Percentiles rank a stretch among this genome's conserved stretches.
Evolutionary conservation across 2,329 filamentous ascomycete genomes (phyloP).

Genomic region (Penicillium palitans): DNA sequence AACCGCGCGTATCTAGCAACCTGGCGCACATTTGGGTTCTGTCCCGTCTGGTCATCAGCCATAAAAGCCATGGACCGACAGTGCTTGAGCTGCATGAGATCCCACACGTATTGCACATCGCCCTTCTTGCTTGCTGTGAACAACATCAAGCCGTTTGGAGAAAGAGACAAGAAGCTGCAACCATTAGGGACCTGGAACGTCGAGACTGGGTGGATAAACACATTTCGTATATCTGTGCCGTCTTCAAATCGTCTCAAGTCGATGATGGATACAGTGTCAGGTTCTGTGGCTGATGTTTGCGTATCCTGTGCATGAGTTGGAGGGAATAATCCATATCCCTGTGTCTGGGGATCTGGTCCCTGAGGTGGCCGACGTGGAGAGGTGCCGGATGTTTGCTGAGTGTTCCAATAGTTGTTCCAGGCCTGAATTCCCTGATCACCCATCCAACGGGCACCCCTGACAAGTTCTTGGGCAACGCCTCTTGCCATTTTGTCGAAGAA

Average conservation of each 20-base stretch:
- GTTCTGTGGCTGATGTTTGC: conserved; percentile 39
- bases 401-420: conserved; percentile 54
- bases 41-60: conserved; percentile 34
- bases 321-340: conserved; percentile 43
- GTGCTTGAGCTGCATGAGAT: conserved; percentile 50
- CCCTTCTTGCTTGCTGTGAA: conserved; percentile 52
- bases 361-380: conserved; percentile 34
- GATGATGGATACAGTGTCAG: conserved; percentile 49
- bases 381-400: conserved; percentile 37
- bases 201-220: conserved; percentile 40
- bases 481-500: conserved; percentile 50
- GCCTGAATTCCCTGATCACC: conserved; percentile 51
- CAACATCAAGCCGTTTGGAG: conserved; percentile 49
- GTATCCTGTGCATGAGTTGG: conserved; percentile 49
- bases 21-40: conserved; percentile 64
- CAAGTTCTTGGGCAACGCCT: conserved; percentile 52
- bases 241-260: conserved; percentile 49
- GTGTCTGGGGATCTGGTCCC: conserved; percentile 31
- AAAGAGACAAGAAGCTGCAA: conserved; percentile 52
- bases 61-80: conserved; percentile 42
- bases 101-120: conserved; percentile 53
- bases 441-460: conserved; percentile 52
- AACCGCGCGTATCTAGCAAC: conserved; percentile 86
- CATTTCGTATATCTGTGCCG: conserved; percentile 36
- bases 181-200: conserved; percentile 52